Base-by-base conservation (phyloP, 768 basidiomycete genomes). In the Lactarius hatsudake region DNA sequence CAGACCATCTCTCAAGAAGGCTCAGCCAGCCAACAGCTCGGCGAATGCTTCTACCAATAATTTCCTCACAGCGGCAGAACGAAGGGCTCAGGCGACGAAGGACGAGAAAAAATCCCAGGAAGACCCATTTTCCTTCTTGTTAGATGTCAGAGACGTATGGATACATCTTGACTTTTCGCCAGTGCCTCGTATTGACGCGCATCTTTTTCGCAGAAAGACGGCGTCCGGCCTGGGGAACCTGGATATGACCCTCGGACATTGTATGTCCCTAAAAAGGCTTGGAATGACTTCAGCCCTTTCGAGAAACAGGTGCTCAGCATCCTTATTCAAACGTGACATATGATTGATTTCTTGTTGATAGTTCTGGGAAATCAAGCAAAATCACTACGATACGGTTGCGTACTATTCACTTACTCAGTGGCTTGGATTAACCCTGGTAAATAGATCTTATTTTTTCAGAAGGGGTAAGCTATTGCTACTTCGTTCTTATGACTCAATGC, bases 361-460 rank as follows among this genome's bases (percentile, higher is more conserved):
- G 75, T 78, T 75, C 62, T 74, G 82, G 81, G 77, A 94, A 83
- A 99, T 99, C 81, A 99, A 98, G 75, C 94, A 96, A 77, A 90
- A 95, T 73, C 95, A 98, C 74, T 98, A 87, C 75, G 97, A 99
- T 77, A 99, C 97, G 20, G 90, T 91, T 72, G 69, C 76, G 71
- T 38, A 7, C 20, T 20, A 51, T 5, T 28, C 53, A 36, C 48
- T 71, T 65, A 72, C 76, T 71, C 74, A 72, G 62, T 66, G 61
- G 51, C 53, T 55, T 67, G 53, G 51, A 43, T 72, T 66, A 34
- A 63, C 59, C 23, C 7, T 26, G 12, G 53, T 20, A 28, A 28
- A 12, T 70, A 90, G 89, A 83, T 97, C 53, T 77, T 98, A 57
- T 98, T 98, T 82, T 99, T 98, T 79, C 97, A 99, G 78, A 98